A percentile compares a stretch with the other conserved stretches of the same genome.
Evolutionary conservation across 805 yeast genomes (phyloP).

Genomic region (Ogataea paradorogensis): DNA sequence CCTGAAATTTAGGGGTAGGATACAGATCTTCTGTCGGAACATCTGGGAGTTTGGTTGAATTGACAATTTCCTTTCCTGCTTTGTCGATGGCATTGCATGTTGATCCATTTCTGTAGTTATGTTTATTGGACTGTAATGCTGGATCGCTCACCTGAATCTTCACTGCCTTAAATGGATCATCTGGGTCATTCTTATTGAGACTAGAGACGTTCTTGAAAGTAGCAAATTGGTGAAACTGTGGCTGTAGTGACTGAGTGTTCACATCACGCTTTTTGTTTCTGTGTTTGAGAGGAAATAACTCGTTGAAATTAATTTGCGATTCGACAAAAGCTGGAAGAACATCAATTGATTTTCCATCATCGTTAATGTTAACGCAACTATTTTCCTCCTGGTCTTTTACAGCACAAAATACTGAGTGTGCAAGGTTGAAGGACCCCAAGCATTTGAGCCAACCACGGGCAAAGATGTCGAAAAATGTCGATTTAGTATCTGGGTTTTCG

Average conservation of each 20-base stretch:
- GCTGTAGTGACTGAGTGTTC: conserved; percentile 6
- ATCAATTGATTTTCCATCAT: conserved; percentile 29
- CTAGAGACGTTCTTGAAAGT: conserved; percentile 15
- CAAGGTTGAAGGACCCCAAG: conserved; percentile 32
- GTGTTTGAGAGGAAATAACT: conserved; percentile 7
- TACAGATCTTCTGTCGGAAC: neutral
- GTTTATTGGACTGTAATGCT: conserved; percentile 14
- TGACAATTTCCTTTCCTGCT: conserved; percentile 7
- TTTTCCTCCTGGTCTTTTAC: conserved; percentile 31
- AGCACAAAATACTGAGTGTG: conserved; percentile 45
- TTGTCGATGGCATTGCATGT: conserved; percentile 8
- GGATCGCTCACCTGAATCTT: conserved; percentile 29
- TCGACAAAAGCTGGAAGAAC: conserved; percentile 29
- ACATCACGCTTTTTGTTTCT: conserved; percentile 10
- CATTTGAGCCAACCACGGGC: conserved; percentile 40
- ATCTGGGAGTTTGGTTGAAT: conserved; percentile 8
- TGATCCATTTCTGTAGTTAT: conserved; percentile 22
- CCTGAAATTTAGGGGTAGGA: neutral
- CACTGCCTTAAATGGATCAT: conserved; percentile 20
- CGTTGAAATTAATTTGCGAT: conserved; percentile 16
- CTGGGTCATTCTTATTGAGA: conserved; percentile 2
- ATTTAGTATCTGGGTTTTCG: conserved; percentile 20
- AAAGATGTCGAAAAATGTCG: conserved; percentile 39
- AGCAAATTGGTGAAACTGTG: conserved; percentile 20
- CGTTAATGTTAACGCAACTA: conserved; percentile 39